A percentile compares a stretch with the other conserved stretches of the same genome.
These are phyloP conservation scores for Chrysoporthe puriensis DNA, from an alignment of 2,329 filamentous ascomycete genomes.

Conservation along the genomic window DNA sequence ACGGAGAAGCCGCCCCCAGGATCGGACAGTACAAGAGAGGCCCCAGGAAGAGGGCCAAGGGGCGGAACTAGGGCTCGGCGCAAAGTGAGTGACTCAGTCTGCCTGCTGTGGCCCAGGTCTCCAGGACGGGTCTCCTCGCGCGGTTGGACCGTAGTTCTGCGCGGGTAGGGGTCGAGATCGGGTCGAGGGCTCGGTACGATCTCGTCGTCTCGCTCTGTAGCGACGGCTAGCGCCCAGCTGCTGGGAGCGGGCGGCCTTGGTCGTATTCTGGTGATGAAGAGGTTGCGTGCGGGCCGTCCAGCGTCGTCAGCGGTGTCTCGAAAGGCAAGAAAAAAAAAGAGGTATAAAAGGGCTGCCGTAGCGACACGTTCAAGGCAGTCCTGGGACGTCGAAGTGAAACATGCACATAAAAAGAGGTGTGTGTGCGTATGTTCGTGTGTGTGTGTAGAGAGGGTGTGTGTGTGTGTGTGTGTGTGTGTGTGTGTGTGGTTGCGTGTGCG, in stretches of 20 bases:
- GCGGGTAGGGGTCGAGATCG: not conserved
- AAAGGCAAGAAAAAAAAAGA: conserved; percentile 2
- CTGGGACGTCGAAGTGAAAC: conserved; percentile 24
- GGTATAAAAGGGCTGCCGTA: conserved; percentile 10
- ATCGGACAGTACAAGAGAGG: not conserved
- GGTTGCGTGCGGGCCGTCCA: conserved; percentile 26
- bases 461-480: no score
- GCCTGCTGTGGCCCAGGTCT: not conserved
- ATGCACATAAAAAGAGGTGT: conserved; percentile 1
- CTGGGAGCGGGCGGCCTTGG: conserved; percentile 7
- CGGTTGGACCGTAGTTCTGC: not conserved
- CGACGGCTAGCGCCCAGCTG: conserved; percentile 20
- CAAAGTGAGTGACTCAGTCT: not conserved
- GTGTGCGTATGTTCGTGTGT: not conserved
- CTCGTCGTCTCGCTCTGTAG: conserved; percentile 9
- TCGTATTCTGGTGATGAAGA: not conserved
- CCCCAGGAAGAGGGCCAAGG: not conserved
- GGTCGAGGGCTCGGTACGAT: conserved; percentile 13
- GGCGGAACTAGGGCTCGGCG: conserved; percentile 10
- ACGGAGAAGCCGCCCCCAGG: conserved; percentile 1
- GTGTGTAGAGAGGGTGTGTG: no score
- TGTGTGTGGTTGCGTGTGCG: not conserved
- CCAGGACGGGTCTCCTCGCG: not conserved
- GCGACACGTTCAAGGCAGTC: conserved; percentile 15
- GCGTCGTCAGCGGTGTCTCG: conserved; percentile 23